Percentiles rank a stretch among this genome's conserved stretches.
These are phyloP conservation scores for Lachnellula hyalina DNA, from an alignment of 2,329 filamentous ascomycete species.

Conservation along the genomic window DNA sequence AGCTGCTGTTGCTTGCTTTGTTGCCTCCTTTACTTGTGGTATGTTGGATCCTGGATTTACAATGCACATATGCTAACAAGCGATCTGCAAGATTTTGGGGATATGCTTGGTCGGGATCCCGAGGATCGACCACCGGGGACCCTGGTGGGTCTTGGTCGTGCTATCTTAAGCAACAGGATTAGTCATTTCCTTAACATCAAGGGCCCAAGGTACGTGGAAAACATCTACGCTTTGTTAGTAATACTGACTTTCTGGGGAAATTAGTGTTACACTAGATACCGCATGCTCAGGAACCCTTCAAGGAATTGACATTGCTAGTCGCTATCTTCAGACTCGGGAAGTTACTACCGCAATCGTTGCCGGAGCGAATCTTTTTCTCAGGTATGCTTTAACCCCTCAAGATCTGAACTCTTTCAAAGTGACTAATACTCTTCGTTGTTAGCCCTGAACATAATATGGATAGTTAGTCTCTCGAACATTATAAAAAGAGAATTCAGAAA, in stretches of 20 bases:
- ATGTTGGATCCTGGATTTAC: slow-evolving; percentile 28
- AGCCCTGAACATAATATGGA: slow-evolving; percentile 12
- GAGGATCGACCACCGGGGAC: slow-evolving; percentile 11
- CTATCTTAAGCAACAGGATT: slow-evolving; percentile 45
- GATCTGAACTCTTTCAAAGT: slow-evolving; percentile 6
- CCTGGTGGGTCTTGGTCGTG: slow-evolving; percentile 5
- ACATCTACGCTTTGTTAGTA: no score
- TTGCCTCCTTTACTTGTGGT: slow-evolving; percentile 13
- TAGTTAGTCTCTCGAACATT: neutral
- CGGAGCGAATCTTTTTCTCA: slow-evolving; percentile 25
- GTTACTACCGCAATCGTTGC: slow-evolving; percentile 29
- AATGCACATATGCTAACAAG: slow-evolving; percentile 55
- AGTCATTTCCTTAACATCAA: slow-evolving; percentile 51
- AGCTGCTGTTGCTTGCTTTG: slow-evolving; percentile 7
- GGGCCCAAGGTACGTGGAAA: slow-evolving; percentile 36
- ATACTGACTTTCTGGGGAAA: slow-evolving; percentile 25
- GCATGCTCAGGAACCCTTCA: slow-evolving; percentile 54
- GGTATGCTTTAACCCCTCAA: neutral
- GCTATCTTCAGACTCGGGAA: slow-evolving; percentile 42
- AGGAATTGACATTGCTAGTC: slow-evolving; percentile 46
- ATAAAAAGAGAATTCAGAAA: neutral
- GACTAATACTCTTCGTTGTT: slow-evolving; percentile 2
- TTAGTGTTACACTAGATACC: slow-evolving; percentile 51
- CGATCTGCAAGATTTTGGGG: slow-evolving; percentile 37
- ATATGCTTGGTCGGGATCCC: slow-evolving; percentile 16